Percentiles rank a stretch among this genome's conserved stretches.
Conservation (phyloP, 2,329 filamentous ascomycete genomes). For the Exophiala sideris region DNA sequence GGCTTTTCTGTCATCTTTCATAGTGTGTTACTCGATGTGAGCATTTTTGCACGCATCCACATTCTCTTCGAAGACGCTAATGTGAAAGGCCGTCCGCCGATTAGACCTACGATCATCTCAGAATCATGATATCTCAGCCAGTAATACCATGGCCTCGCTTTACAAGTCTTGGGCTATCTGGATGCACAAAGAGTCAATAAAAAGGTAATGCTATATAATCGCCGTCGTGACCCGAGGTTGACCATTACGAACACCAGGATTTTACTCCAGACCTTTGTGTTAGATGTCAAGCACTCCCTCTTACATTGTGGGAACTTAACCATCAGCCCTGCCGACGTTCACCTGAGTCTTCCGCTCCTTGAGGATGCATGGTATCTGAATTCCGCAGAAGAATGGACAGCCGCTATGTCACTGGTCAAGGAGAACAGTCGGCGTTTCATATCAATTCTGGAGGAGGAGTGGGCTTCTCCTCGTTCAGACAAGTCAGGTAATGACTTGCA, state of each 20-base stretch:
- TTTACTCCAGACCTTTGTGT: conserved; percentile 7
- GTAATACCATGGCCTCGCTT: too few species aligned
- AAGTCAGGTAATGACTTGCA: neutral
- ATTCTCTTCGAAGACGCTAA: neutral
- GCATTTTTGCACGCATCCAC: neutral
- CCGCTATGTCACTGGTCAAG: neutral
- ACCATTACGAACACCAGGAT: neutral
- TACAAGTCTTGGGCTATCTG: neutral
- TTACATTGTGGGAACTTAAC: conserved; percentile 3
- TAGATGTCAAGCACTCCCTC: conserved; percentile 11
- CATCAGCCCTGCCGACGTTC: conserved; percentile 7
- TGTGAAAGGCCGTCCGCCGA: neutral
- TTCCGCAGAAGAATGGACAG: conserved; percentile 1
- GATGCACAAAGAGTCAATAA: conserved; percentile 4
- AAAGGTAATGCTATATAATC: neutral
- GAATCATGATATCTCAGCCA: neutral
- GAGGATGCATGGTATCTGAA: conserved; percentile 6
- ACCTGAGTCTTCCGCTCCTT: conserved; percentile 1
- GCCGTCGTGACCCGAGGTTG: neutral
- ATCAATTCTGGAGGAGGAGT: conserved; percentile 2
- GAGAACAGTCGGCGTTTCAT: neutral
- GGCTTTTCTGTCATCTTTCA: conserved; percentile 10
- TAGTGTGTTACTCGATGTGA: conserved; percentile 7
- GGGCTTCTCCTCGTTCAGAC: neutral
- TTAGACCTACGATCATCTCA: neutral